phyloP scores from a whole-genome alignment of 441 rosid species.

The Euphorbia celastroides region DNA sequence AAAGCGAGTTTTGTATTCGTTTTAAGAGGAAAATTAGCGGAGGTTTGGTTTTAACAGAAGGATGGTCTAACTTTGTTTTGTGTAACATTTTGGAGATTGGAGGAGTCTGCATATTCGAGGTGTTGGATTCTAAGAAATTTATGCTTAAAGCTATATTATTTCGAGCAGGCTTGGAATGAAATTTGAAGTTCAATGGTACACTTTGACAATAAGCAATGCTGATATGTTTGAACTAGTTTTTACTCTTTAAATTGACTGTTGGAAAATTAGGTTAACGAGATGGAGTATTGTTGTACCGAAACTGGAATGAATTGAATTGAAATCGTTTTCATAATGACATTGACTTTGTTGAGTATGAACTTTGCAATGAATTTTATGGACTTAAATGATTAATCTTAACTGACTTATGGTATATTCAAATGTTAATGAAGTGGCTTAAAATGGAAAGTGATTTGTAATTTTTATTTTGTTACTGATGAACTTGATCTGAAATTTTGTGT shows the following conservation, averaged over 20 bases:
- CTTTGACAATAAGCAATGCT: background rate
- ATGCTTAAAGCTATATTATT: conserved; percentile 2
- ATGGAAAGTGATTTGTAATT: no score
- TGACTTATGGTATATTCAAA: no score
- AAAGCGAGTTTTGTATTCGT: background rate
- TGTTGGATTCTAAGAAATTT: background rate
- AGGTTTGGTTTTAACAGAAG: background rate
- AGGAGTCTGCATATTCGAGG: background rate
- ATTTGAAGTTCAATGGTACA: background rate
- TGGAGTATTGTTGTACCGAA: no score
- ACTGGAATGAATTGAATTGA: no score
- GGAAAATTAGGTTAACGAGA: no score
- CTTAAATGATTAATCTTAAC: no score
- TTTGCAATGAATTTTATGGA: no score
- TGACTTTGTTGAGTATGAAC: no score
- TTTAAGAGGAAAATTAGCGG: background rate
- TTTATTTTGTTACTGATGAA: no score
- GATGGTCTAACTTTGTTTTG: background rate
- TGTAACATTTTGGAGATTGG: background rate
- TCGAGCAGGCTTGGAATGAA: background rate
- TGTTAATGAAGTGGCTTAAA: no score
- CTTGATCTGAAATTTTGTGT: conserved; percentile 9
- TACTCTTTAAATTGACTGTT: no score
- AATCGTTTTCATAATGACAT: no score
- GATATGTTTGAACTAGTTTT: background rate